A percentile compares a stretch with the other conserved stretches of the same genome.
Evolutionary conservation across 768 basidiomycete genomes (phyloP).

Genomic region (Russula brevipes): DNA sequence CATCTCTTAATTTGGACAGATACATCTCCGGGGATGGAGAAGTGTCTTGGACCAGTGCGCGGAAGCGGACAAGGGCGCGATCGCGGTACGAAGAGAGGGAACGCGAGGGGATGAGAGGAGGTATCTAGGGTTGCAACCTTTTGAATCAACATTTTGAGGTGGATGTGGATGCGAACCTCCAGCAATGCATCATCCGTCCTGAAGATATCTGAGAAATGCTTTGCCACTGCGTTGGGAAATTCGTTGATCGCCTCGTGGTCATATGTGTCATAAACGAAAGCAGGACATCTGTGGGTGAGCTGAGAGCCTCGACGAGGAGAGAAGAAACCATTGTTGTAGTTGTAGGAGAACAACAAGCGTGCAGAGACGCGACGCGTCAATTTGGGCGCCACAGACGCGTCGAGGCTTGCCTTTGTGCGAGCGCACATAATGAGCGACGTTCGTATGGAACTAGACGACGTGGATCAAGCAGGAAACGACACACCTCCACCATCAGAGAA

Average conservation of each 20-base stretch:
- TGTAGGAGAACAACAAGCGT: background rate
- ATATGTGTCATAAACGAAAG: constrained; percentile 19
- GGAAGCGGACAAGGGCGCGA: constrained; percentile 64
- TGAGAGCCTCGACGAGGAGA: constrained; percentile 23
- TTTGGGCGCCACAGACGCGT: constrained; percentile 21
- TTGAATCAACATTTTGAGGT: background rate
- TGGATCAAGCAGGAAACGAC: background rate
- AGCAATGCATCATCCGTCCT: constrained; percentile 26
- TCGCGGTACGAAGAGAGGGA: constrained; percentile 48
- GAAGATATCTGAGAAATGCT: constrained; percentile 33
- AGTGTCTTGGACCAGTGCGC: constrained; percentile 80
- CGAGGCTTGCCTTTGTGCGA: background rate
- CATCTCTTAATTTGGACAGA: constrained; percentile 42
- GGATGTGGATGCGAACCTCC: constrained; percentile 24
- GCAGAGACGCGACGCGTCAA: constrained; percentile 15
- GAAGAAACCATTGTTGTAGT: constrained; percentile 19
- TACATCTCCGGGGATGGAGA: constrained; percentile 71
- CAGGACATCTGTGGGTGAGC: constrained; percentile 20
- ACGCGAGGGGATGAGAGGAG: constrained; percentile 42
- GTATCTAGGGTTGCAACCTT: constrained; percentile 43
- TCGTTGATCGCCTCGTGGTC: constrained; percentile 15
- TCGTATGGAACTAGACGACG: constrained; percentile 17
- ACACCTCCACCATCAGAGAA: constrained; percentile 2
- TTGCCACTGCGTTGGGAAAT: constrained; percentile 31
- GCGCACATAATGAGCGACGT: constrained; percentile 6